Evolutionary conservation across 352 stramenopile species (phyloP).

Genomic region (Phytopythium ostracodes): DNA sequence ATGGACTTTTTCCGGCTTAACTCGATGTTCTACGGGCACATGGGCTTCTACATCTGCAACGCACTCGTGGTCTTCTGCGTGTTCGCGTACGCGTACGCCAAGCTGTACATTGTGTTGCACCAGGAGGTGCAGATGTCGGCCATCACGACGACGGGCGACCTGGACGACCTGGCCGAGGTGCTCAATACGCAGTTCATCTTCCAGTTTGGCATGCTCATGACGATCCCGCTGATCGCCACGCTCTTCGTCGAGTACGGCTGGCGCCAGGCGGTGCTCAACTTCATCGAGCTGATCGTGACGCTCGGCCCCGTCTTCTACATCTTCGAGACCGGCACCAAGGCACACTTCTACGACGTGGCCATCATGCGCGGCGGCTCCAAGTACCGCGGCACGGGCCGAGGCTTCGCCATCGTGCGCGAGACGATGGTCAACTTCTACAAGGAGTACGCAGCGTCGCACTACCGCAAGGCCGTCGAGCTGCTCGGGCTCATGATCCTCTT

Average conservation of each 20-base stretch:
- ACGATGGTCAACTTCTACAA: constrained; percentile 86
- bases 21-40: constrained; percentile 88
- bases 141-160: constrained; percentile 69
- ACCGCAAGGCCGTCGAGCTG: constrained; percentile 77
- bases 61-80: constrained; percentile 76
- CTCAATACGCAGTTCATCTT: constrained; percentile 88
- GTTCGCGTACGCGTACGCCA: constrained; percentile 78
- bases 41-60: constrained; percentile 89
- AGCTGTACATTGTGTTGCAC: constrained; percentile 84
- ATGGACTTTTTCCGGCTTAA: constrained; percentile 90
- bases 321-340: constrained; percentile 84
- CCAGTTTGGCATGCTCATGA: constrained; percentile 89
- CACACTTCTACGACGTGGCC: constrained; percentile 83
- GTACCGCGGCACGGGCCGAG: constrained; percentile 79
- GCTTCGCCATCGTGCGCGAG: constrained; percentile 83
- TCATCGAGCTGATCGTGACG: constrained; percentile 77
- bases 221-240: constrained; percentile 78
- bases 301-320: constrained; percentile 87
- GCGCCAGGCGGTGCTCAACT: constrained; percentile 76
- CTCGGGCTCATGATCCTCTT: constrained; percentile 83
- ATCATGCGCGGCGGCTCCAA: constrained; percentile 86
- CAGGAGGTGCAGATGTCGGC: constrained; percentile 62
- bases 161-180: constrained; percentile 72
- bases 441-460: constrained; percentile 81
- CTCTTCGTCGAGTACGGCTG: constrained; percentile 83